phyloP scores from a whole-genome alignment of 2,329 filamentous ascomycete genomes.

The Cytospora mali region DNA sequence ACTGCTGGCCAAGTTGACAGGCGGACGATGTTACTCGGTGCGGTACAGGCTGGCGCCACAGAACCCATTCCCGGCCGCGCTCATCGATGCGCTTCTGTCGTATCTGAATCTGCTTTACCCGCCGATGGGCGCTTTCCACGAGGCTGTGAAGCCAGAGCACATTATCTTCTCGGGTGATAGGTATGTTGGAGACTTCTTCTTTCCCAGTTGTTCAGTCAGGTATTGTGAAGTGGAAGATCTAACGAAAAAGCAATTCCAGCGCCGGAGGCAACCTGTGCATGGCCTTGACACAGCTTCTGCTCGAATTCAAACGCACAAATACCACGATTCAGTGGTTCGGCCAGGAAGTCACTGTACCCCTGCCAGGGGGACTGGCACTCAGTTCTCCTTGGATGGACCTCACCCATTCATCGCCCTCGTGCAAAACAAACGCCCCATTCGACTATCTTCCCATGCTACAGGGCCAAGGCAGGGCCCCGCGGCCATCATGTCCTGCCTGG shows the following conservation, averaged over 20 bases:
- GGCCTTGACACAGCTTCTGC: conserved; percentile 67
- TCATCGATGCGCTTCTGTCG: conserved; percentile 72
- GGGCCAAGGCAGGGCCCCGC: conserved; percentile 36
- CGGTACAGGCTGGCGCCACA: conserved; percentile 77
- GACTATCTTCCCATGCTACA: conserved; percentile 63
- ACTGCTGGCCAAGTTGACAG: conserved; percentile 66
- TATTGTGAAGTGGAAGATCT: not conserved
- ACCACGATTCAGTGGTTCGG: conserved; percentile 63
- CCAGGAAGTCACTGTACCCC: conserved; percentile 56
- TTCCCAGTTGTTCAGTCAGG: too few species aligned
- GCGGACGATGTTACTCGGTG: conserved; percentile 70
- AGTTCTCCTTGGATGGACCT: conserved; percentile 75
- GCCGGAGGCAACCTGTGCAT: conserved; percentile 74
- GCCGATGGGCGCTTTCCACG: conserved; percentile 66
- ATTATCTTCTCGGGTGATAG: conserved; percentile 75
- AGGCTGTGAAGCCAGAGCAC: conserved; percentile 63
- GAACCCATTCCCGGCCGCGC: conserved; percentile 71
- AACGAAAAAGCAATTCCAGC: conserved; percentile 40
- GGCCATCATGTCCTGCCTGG: conserved; percentile 57
- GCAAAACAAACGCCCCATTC: conserved; percentile 54
- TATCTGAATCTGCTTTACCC: conserved; percentile 77
- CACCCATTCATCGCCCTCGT: conserved; percentile 62
- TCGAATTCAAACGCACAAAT: conserved; percentile 59
- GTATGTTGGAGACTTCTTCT: conserved; percentile 38
- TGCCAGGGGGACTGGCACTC: conserved; percentile 67